Evolutionary conservation across 805 yeast species (phyloP), one percentile per base, ranked within the genome.

Genomic region (Tetrapisispora taiwanensis): DNA sequence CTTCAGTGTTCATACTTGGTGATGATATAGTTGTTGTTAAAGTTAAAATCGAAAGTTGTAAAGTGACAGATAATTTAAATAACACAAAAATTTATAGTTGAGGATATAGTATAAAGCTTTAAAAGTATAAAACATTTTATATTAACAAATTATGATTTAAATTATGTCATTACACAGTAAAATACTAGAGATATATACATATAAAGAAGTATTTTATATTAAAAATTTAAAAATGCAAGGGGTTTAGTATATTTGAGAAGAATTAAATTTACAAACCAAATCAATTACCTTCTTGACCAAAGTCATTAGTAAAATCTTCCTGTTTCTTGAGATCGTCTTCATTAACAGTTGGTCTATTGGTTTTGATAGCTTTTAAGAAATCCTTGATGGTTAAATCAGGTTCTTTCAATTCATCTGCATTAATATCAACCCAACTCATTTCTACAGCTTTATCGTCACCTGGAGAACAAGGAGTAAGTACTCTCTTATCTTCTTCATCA

Each of bases 331-430:
- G 75, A 62, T 92, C 99, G 10, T 74, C 75, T 37, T 75, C 81
- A 58, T 92, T 92, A 31, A 92, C 97, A 0, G 99, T 92, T 15
- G 98, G 98, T 60, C 97, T 76, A 44, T 95, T 86, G 28, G 81
- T 78, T 64, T 86, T 85, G 45, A 92, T 79, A 1, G 97, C 95
- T 65, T 89, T 88, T 50, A 90, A 75, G 68, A 92, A 92, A 66
- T 92, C 99, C 58, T 87, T 88, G 43, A 92, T 74, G 1, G 90
- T 83, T 52, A 92, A 72, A 8, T 79, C 86, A 1, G 99, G 99
- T 58, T 92, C 97, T 56, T 76, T 76, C 43, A 92, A 71, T 63
- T 92, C 92, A 54, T 90, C 90, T 13, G 94, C 83, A 44, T 76
- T 92, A 32, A 92, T 76, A 48, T 87, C 90, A 75, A 84, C 78